Evolutionary conservation across 306 rosid genomes (phyloP), one percentile per base, ranked within the genome.

Genomic region (Vachellia collinsii): DNA sequence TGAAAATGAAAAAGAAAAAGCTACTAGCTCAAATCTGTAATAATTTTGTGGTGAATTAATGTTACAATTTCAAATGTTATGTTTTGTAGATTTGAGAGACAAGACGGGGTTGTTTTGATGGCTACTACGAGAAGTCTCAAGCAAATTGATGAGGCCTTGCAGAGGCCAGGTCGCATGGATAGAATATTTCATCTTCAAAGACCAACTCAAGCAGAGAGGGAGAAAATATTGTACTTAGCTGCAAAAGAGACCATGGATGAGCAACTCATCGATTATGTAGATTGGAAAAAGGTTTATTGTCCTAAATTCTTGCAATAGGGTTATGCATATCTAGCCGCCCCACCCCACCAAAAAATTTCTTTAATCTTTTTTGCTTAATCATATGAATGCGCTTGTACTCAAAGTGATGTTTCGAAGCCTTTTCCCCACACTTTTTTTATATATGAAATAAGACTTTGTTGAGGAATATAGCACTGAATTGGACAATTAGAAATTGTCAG

Each of bases 161-260:
- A 87, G 89, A 91, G 99, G 79, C 97, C 99, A 83, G 99, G 99
- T 36, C 94, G 99, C 69, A 94, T 94, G 99, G 99, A 94, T 91
- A 90, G 99, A 86, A 87, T 91, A 85, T 93, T 94, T 88, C 97
- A 94, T 85, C 99, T 94, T 90, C 99, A 93, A 87, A 93, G 94
- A 68, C 99, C 94, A 37, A 91, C 99, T 72, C 95, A 94, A 91
- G 89, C 81, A 5, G 97, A 94, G 88, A 93, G 99, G 83, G 97
- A 94, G 78, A 91, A 81, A 77, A 94, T 94, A 80, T 81, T 94
- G 77, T 87, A 80, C 78, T 77, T 82, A 56, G 91, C 99, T 48
- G 99, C 99, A 44, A 86, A 91, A 86, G 97, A 87, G 86, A 90
- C 92, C 73, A 94, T 94, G 99, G 99, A 94, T 78, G 89, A 86